Evolutionary conservation across 2,329 filamentous ascomycete species (phyloP).

Genomic region (Gaeumannomyces tritici): DNA sequence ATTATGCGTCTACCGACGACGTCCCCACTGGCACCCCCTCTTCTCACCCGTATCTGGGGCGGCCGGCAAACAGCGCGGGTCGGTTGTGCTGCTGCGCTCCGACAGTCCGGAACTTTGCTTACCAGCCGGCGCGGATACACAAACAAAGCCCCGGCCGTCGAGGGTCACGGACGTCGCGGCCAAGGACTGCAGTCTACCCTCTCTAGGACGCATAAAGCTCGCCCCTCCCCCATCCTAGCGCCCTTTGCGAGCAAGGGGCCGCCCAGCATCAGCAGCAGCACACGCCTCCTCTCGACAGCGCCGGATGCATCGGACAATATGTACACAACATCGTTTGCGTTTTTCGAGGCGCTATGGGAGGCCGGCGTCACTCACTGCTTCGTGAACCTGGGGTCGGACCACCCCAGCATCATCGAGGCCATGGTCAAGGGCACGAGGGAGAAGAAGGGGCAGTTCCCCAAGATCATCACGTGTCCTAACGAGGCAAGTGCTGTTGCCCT

Average conservation of each 20-base stretch:
- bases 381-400: conserved; percentile 52
- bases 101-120: background rate
- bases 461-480: conserved; percentile 64
- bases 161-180: background rate
- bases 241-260: background rate
- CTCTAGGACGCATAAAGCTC: background rate
- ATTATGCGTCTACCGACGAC: background rate
- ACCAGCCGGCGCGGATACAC: background rate
- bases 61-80: background rate
- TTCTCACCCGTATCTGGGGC: background rate
- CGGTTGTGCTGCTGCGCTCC: background rate
- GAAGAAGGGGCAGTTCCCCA: conserved; percentile 50
- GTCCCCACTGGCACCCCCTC: background rate
- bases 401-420: conserved; percentile 65
- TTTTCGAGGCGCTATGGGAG: conserved; percentile 75
- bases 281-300: background rate
- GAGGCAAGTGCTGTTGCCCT: conserved; percentile 36
- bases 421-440: conserved; percentile 63
- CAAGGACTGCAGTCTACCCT: background rate
- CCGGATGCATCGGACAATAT: conserved; percentile 15
- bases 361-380: conserved; percentile 50
- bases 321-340: conserved; percentile 72
- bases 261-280: background rate
- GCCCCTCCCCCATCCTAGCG: background rate
- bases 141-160: background rate